Evolutionary conservation across 371 early-diverging fungal species (phyloP), one percentile per base, ranked within the genome.

Genomic region (Paraphysoderma sedebokerense): DNA sequence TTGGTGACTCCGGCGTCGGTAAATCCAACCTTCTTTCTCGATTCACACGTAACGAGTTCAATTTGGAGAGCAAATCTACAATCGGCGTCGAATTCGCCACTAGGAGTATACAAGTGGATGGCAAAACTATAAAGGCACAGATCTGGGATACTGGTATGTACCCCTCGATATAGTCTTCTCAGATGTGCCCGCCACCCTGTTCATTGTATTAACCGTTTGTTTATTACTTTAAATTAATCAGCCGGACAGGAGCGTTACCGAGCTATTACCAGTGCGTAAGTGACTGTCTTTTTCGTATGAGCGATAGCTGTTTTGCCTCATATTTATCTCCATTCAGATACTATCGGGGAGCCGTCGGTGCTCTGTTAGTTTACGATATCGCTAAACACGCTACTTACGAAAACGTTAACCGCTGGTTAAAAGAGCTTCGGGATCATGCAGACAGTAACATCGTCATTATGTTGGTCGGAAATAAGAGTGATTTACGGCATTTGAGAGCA

Each of bases 101-200:
- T 32, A 76, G 92, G 50, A 85, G 81, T 60, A 92, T 98, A 58
- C 85, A 92, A 59, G 89, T 99, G 12, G 92, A 96, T 53, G 77
- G 78, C 47, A 90, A 93, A 66, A 87, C 84, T 24, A 90, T 99
- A 57, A 99, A 99, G 68, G 96, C 98, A 29, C 99, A 99, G 67
- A 98, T 99, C 56, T 99, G 99, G 99, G 99, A 97, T 59, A 95
- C 97, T 47, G 82, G n/a, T n/a, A n/a, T n/a, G n/a, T n/a, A n/a
- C n/a, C n/a, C n/a, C n/a, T n/a, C n/a, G n/a, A n/a, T n/a, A n/a
- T n/a, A n/a, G n/a, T n/a, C n/a, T n/a, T n/a, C n/a, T n/a, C n/a
- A n/a, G n/a, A n/a, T n/a, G n/a, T n/a, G n/a, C n/a, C n/a, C n/a
- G n/a, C n/a, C n/a, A n/a, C n/a, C n/a, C n/a, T n/a, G n/a, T n/a